phyloP scores from a whole-genome alignment of 768 basidiomycete species.

The Flagelloscypha sp. region DNA sequence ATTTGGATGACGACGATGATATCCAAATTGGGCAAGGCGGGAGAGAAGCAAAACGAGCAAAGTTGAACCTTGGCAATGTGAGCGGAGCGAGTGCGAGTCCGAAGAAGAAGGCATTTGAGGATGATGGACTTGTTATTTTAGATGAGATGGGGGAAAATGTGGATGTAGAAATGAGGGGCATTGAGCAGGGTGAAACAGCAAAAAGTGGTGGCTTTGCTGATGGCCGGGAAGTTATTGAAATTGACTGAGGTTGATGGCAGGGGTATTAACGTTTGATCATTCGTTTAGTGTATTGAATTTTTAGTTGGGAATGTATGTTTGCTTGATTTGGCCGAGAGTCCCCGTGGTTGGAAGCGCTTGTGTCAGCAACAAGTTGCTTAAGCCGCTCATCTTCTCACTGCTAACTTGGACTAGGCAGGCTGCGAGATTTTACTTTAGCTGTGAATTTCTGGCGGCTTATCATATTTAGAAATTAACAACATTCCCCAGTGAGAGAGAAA shows the following conservation, averaged over 20 bases:
- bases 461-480: too few relatives aligned
- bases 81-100: conserved; percentile 42
- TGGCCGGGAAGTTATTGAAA: conserved; percentile 53
- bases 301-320: too few relatives aligned
- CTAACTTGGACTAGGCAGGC: too few relatives aligned
- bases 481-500: too few relatives aligned
- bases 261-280: background rate
- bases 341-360: too few relatives aligned
- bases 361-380: too few relatives aligned
- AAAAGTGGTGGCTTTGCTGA: too few relatives aligned
- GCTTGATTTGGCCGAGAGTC: too few relatives aligned
- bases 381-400: too few relatives aligned
- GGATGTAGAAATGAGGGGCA: conserved; percentile 37
- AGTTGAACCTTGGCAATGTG: conserved; percentile 11
- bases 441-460: too few relatives aligned
- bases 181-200: too few relatives aligned
- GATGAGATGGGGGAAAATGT: conserved; percentile 47
- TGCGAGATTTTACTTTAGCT: too few relatives aligned
- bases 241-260: conserved; percentile 31
- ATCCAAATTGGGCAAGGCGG: conserved; percentile 42
- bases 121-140: conserved; percentile 66
- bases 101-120: conserved; percentile 60
- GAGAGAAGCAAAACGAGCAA: conserved; percentile 19
- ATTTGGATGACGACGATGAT: conserved; percentile 44
- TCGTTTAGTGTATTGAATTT: background rate